These are phyloP conservation scores for Nephromyces sp. DNA, from an alignment of 169 alveolate species.

Conservation along the genomic window DNA sequence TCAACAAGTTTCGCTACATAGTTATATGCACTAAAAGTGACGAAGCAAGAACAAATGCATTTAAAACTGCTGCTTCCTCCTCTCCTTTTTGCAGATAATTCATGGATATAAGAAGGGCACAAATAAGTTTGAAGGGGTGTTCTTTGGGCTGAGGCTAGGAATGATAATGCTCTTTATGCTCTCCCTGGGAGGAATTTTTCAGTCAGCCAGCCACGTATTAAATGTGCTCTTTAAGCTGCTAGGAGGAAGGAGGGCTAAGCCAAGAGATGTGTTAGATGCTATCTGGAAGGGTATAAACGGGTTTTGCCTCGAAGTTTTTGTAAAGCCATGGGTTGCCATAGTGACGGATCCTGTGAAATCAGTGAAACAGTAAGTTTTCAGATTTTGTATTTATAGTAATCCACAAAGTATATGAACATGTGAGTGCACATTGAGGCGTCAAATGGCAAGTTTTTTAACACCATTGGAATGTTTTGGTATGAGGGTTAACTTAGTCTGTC, in stretches of 20 bases:
- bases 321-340: conserved; percentile 74
- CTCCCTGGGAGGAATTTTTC: conserved; percentile 76
- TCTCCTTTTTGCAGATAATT: conserved; percentile 46
- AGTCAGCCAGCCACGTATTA: conserved; percentile 65
- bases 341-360: conserved; percentile 50
- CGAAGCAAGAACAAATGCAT: too few relatives aligned
- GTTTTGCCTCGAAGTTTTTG: conserved; percentile 62
- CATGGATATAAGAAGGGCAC: conserved; percentile 52
- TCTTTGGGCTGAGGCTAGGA: conserved; percentile 72
- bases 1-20: too few relatives aligned
- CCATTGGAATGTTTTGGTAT: too few relatives aligned
- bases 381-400: too few relatives aligned
- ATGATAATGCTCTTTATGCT: conserved; percentile 61
- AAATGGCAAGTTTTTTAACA: too few relatives aligned
- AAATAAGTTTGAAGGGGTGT: conserved; percentile 65
- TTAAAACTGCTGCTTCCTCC: too few relatives aligned
- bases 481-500: too few relatives aligned
- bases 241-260: conserved; percentile 76
- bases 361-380: conserved; percentile 42
- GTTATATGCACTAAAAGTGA: too few relatives aligned
- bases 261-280: conserved; percentile 75
- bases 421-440: too few relatives aligned
- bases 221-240: conserved; percentile 69
- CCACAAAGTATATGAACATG: too few relatives aligned
- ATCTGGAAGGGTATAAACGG: conserved; percentile 75